Base-by-base conservation (phyloP, 805 yeast species). In the Peterozyma toletana region DNA sequence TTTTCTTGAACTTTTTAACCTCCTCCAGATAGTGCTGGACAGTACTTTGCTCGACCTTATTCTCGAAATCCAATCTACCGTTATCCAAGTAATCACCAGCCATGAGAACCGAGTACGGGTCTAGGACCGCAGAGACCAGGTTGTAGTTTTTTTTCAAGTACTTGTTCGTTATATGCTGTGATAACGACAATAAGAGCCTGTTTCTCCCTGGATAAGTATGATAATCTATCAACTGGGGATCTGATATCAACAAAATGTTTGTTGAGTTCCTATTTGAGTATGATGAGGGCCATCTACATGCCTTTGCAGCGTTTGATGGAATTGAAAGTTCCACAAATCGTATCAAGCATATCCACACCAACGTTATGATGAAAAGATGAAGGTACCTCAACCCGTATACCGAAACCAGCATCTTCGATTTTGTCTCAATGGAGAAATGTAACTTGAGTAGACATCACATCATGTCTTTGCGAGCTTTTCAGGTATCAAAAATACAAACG, bases 61-160 rank as follows among this genome's bases (percentile, higher is more conserved):
- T 80, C n/a, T 71, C 74, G 93, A 95, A 87, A 43, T 82, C 82
- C 11, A 44, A 34, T 44, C 98, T 69, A 0, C 98, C 98, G 15
- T 96, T 96, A 61, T 93, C 98, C 54, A 91, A 86, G 50, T 90
- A 64, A 59, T 93, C 99, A 2, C 98, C 99, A 17, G 93, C 65
- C 57, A 90, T 90, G 7, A 91, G 64, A 1, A 80, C 76, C 0
- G 86, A 67, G 53, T 90, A 83, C 0, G 98, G 96, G 40, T 78
- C 74, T 44, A 93, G 68, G 2, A 63, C 50, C 7, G 63, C 50
- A 48, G 84, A 82, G 39, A 86, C 63, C 39, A 69, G 67, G 50
- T 73, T 72, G 77, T 87, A 86, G 58, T 90, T 90, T 46, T 88
- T 71, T 50, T 77, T 80, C 51, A 87, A 80, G 55, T 88, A 91